Base-by-base conservation (phyloP, 257 asterid species). In the Solanum lycopersicoides region DNA sequence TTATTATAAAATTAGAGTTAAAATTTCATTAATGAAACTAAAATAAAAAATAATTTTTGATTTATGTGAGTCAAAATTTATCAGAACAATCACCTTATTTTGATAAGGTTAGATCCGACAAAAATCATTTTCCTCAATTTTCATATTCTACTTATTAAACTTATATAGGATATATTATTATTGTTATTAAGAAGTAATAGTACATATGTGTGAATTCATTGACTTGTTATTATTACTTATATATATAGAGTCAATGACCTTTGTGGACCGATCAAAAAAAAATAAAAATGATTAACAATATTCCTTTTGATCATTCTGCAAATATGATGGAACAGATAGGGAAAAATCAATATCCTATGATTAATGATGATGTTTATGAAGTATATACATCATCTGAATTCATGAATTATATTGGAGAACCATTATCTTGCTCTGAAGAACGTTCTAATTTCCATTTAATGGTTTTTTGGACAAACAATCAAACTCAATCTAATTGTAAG, bases 371-470 rank as follows among this genome's bases (percentile, higher is more conserved):
- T 82, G 85, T 82, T 82, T 82, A 82, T 32, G 85, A 82, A 82
- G 85, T 82, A 11, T 82, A 82, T 82, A 50, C 85, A 32, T 82
- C 85, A 11, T 82, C 69, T 30, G 85, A 82, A n/a, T 82, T 82
- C 85, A 82, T 47, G 85, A 82, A 50, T 82, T 82, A 82, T 12
- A 82, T 82, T 12, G 85, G 85, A 10, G 7, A 20, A 32, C 42
- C 85, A 82, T 32, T 82, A 32, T 82, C 44, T 9, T 82, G 85
- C 28, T 82, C 85, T 16, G 69, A 82, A 32, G 85, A 82, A 50
- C 85, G 85, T 6, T 82, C 85, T 30, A 82, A 82, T 82, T 82
- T 82, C 30, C 85, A 82, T 82, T 82, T 82, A 53, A 82, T 82
- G 85, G 85, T 82, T 50, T 82, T 82, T 4, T 82, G 85, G 85